Evolutionary conservation across 306 rosid species (phyloP).

Genomic region (Cyamopsis tetragonoloba): DNA sequence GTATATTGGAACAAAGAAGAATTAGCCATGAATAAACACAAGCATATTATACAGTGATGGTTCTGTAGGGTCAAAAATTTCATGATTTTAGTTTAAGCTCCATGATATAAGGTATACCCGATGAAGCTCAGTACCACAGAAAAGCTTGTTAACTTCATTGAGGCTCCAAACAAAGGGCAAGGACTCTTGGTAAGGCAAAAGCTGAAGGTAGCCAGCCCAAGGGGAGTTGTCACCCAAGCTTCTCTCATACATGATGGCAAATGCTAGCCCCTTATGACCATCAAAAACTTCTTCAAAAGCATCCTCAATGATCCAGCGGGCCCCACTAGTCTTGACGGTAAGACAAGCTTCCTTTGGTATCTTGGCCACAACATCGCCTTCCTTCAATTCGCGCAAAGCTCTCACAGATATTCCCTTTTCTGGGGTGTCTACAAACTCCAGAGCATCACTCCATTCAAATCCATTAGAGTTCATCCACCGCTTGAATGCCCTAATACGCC

Average conservation of each 20-base stretch:
- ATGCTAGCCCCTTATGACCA: slow-evolving; percentile 56
- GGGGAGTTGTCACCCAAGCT: slow-evolving; percentile 60
- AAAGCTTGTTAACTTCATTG: slow-evolving; percentile 48
- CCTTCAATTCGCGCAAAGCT: slow-evolving; percentile 52
- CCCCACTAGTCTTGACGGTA: slow-evolving; percentile 61
- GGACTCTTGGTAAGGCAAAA: slow-evolving; percentile 55
- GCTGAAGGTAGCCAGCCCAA: slow-evolving; percentile 75
- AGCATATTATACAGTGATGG: not conserved
- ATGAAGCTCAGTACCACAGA: slow-evolving; percentile 78
- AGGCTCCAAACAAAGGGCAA: slow-evolving; percentile 73
- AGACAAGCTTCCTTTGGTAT: slow-evolving; percentile 82
- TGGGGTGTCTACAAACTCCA: slow-evolving; percentile 45
- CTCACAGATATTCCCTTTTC: slow-evolving; percentile 52
- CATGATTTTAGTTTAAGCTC: not conserved
- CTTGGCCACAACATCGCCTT: slow-evolving; percentile 71
- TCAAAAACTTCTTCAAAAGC: slow-evolving; percentile 50
- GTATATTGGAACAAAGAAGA: not conserved
- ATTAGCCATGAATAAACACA: not conserved
- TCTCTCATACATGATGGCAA: slow-evolving; percentile 81
- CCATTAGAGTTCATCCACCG: slow-evolving; percentile 81
- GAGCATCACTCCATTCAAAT: slow-evolving; percentile 56
- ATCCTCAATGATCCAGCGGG: slow-evolving; percentile 42
- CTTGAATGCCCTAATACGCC: slow-evolving; percentile 84
- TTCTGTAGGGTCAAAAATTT: not conserved
- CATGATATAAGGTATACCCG: slow-evolving; percentile 38